phyloP scores from a whole-genome alignment of 257 asterid species.

The Przewalskia tangutica region DNA sequence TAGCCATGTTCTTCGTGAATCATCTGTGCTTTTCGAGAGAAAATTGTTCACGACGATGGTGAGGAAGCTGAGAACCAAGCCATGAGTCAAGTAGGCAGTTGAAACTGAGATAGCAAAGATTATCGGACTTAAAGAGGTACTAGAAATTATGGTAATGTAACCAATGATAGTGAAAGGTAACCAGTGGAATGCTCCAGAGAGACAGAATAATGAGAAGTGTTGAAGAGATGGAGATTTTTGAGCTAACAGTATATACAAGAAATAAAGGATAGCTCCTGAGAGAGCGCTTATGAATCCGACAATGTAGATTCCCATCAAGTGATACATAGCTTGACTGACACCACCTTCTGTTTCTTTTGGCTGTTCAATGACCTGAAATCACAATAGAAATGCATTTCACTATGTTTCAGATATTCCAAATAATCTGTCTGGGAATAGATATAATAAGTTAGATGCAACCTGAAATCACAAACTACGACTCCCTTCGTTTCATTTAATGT shows the following conservation, averaged over 20 bases:
- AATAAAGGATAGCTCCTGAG: conserved; percentile 51
- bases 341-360: conserved; percentile 8
- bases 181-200: conserved; percentile 76
- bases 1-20: conserved; percentile 38
- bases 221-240: conserved; percentile 29
- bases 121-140: conserved; percentile 21
- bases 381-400: neutral
- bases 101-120: conserved; percentile 39
- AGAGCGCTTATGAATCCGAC: conserved; percentile 51
- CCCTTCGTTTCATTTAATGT: too few relatives aligned
- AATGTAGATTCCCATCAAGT: conserved; percentile 49
- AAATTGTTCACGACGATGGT: conserved; percentile 24
- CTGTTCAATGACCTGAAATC: conserved; percentile 28
- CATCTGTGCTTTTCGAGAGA: conserved; percentile 25
- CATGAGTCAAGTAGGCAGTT: conserved; percentile 52
- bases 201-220: conserved; percentile 44
- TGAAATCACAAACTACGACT: too few relatives aligned
- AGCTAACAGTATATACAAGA: conserved; percentile 21
- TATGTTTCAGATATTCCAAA: neutral
- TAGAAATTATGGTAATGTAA: conserved; percentile 27
- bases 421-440: too few relatives aligned
- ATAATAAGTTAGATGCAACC: too few relatives aligned
- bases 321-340: conserved; percentile 22
- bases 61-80: conserved; percentile 38
- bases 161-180: conserved; percentile 57